Percentiles rank a stretch among this genome's conserved stretches.
phyloP scores from a whole-genome alignment of 129 eudicot genomes.

The Saussurea involucrata region DNA sequence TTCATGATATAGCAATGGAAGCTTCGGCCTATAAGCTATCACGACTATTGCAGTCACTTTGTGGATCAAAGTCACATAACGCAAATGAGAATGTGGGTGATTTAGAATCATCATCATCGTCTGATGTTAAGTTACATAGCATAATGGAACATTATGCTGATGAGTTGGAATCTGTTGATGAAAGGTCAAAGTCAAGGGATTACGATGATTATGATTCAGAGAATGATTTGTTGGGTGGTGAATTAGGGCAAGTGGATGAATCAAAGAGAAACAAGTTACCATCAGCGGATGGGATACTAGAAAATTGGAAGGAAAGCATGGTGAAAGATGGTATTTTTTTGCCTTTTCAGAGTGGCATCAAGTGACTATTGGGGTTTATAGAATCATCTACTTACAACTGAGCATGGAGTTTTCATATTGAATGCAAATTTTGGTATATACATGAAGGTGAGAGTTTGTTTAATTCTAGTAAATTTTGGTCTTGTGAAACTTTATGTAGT shows the following conservation, averaged over 20 bases:
- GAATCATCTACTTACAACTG: background rate
- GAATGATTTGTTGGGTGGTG: constrained; percentile 35
- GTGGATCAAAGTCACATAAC: constrained; percentile 38
- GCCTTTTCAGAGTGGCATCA: constrained; percentile 33
- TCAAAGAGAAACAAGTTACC: constrained; percentile 39
- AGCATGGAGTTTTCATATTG: background rate
- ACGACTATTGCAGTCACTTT: constrained; percentile 52
- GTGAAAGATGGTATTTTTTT: constrained; percentile 40
- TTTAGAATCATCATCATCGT: background rate
- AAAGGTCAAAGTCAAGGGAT: constrained; percentile 12
- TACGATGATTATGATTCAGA: constrained; percentile 38
- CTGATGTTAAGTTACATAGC: constrained; percentile 24
- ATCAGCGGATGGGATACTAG: constrained; percentile 69
- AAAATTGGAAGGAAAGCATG: constrained; percentile 69
- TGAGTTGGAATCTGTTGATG: constrained; percentile 34
- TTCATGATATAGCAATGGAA: constrained; percentile 42
- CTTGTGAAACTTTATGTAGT: background rate
- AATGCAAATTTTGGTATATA: background rate
- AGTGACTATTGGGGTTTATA: constrained; percentile 24
- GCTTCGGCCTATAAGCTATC: constrained; percentile 55
- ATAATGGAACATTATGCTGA: constrained; percentile 29
- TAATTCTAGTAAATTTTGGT: background rate
- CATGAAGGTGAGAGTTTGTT: background rate
- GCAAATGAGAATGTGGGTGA: background rate
- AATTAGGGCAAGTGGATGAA: constrained; percentile 38